Evolutionary conservation across 495 filamentous ascomycete species (phyloP), one percentile per base, ranked within the genome.

Genomic region (Penicillium canescens): DNA sequence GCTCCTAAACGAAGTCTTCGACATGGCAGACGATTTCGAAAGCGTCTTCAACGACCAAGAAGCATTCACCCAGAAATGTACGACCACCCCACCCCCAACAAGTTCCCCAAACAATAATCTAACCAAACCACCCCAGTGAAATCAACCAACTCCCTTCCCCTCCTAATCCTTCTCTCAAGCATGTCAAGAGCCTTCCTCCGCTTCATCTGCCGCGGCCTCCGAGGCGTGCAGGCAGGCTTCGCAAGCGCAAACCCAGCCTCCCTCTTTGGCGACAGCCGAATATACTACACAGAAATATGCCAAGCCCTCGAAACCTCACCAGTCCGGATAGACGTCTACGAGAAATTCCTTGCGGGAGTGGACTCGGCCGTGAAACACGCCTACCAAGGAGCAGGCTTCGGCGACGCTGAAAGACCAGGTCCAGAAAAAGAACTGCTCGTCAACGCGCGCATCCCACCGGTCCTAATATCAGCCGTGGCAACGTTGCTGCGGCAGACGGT

Each of bases 91-190:
- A 9, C 61, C 18, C 18, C 4, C n/a, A 20, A 12, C 28, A 35
- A 37, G 24, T 42, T 16, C 46, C 16, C 46, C 13, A 11, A 18
- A 18, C 13, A n/a, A 45, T 37, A 28, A 44, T 4, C 49, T 62
- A 31, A 56, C 65, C 20, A 52, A 50, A 56, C 65, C 20, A 52
- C 47, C 20, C 50, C 37, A 76, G 73, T 78, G 16, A 78, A 80
- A 66, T 46, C 70, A 8, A 78, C 71, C 20, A 73, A 65, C 67
- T 86, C 73, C 57, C 72, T 90, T 12, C 74, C 86, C 21, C 75
- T 95, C 21, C 75, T 90, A 54, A 73, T 91, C 42, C 72, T 91
- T 42, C 80, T 92, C 20, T 86, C 85, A 52, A 89, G 86, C 45
- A 83, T 87, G 56, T 86, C 88, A 12, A 84, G 90, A 10, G 80